Evolutionary conservation across 139 green algal genomes (phyloP), one percentile per base, ranked within the genome.

Genomic region (Tetradesmus obliquus): DNA sequence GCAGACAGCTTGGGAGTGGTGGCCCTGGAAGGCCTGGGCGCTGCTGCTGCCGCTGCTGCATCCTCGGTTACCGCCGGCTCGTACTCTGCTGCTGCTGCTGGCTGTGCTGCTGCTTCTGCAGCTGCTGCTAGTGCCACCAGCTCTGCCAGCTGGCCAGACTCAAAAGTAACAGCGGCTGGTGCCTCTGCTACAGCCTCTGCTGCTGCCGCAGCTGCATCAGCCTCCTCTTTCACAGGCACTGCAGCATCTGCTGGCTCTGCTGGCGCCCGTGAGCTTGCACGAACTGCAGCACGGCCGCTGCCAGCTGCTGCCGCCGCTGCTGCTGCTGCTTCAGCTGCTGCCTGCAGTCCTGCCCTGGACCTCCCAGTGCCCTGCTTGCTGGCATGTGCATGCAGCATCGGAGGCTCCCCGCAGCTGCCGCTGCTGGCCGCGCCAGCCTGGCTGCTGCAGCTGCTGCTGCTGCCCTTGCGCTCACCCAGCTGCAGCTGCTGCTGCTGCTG

Each of bases 401-500:
- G 22, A 82, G 74, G 74, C 74, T 51, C 74, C n/a, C 74, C n/a
- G 15, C n/a, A 82, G 74, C 74, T 82, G 74, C 74, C 84, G 20
- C 60, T 76, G 57, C 55, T 62, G 24, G 84, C 58, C 45, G 84
- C 84, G 3, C 55, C 84, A 58, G 84, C 84, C 19, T 88, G 62
- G 20, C 62, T 87, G 84, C 55, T 66, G n/a, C 57, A 51, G 22
- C 84, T 66, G 58, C 84, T 88, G 20, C 54, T 87, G 84, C 22
- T 76, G 84, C 66, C 66, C 10, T 79, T 79, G 57, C 32, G 71
- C 20, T 45, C 66, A 76, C 17, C 66, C n/a, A 79, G 55, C 53
- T 13, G 81, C 19, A 87, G 53, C 55, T 72, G 55, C 22, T 88
- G 84, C 84, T 88, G 84, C 84, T 60, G 53, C 55, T 72, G 55